phyloP scores from a whole-genome alignment of 208 protist genomes.

The Porcisia deanei region DNA sequence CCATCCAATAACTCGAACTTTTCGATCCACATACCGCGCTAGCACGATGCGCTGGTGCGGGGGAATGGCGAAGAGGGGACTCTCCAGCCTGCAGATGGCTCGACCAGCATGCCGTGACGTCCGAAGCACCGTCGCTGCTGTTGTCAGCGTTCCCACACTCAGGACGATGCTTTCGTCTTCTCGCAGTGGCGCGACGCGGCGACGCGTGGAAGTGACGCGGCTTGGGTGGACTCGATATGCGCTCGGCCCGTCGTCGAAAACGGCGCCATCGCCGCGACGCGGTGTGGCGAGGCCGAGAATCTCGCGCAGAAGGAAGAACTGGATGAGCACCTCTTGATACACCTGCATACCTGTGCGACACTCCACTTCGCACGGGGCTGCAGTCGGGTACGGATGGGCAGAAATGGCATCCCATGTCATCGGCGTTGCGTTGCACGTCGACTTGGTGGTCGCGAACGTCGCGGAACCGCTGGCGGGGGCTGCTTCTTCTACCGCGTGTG shows the following conservation, averaged over 20 bases:
- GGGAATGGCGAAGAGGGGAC: slow-evolving; percentile 94
- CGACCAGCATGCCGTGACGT: slow-evolving; percentile 93
- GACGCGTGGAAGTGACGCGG: background rate
- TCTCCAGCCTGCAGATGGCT: slow-evolving; percentile 95
- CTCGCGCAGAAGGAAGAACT: slow-evolving; percentile 97
- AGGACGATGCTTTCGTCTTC: slow-evolving; percentile 98
- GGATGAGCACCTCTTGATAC: slow-evolving; percentile 97
- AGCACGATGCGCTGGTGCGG: slow-evolving; percentile 98
- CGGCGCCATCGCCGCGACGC: background rate
- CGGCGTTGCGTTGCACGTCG: background rate
- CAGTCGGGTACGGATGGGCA: background rate
- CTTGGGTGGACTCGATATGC: slow-evolving; percentile 19
- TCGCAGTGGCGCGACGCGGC: slow-evolving; percentile 93
- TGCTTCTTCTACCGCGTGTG: background rate
- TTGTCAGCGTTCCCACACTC: slow-evolving; percentile 99
- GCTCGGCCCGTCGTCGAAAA: background rate
- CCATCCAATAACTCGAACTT: slow-evolving; percentile 97
- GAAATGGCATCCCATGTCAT: background rate
- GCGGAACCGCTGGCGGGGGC: background rate
- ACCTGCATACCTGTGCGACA: slow-evolving; percentile 66
- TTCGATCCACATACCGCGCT: slow-evolving; percentile 96
- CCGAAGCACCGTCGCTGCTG: slow-evolving; percentile 94
- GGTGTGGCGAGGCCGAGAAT: slow-evolving; percentile 88
- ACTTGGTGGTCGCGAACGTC: background rate
- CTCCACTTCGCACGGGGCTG: background rate